Conservation (phyloP, 148 eudicot species). For the Suaeda aralocaspica region DNA sequence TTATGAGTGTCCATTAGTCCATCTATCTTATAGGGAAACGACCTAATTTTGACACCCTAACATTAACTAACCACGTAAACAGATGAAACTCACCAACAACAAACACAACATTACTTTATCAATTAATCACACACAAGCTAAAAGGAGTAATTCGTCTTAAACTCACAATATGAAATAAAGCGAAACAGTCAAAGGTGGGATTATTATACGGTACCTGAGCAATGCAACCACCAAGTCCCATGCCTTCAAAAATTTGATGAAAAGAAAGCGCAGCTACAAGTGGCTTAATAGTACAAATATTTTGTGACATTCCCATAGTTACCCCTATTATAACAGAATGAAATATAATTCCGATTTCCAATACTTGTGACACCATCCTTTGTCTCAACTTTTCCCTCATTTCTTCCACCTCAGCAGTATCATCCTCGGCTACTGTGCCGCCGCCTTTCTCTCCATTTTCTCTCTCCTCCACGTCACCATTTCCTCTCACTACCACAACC, state of each 20-base stretch:
- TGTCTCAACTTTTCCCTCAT: conserved; percentile 53
- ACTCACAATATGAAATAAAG: too few species aligned
- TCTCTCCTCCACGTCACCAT: conserved; percentile 10
- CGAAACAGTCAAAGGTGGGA: too few species aligned
- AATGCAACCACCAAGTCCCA: conserved; percentile 89
- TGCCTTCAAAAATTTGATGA: conserved; percentile 84
- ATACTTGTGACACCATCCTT: conserved; percentile 71
- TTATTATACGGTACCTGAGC: conserved; percentile 51
- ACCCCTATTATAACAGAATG: conserved; percentile 82
- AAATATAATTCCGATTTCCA: conserved; percentile 87
- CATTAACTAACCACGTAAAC: too few species aligned
- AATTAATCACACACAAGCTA: too few species aligned
- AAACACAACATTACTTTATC: too few species aligned
- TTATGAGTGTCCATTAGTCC: too few species aligned
- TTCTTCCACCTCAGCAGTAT: conserved; percentile 17
- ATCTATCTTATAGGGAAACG: too few species aligned
- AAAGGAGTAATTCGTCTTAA: too few species aligned
- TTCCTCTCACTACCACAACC: conserved; percentile 2
- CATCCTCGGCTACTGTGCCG: conserved; percentile 7
- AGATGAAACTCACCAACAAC: too few species aligned
- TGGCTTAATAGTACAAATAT: conserved; percentile 65
- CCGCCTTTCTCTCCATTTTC: conserved; percentile 11
- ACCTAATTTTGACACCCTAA: too few species aligned
- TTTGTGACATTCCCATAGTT: conserved; percentile 88
- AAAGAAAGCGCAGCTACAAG: conserved; percentile 80